A percentile compares a stretch with the other conserved stretches of the same genome.
Evolutionary conservation across 2,329 filamentous ascomycete species (phyloP).

Genomic region (Hortaea werneckii): DNA sequence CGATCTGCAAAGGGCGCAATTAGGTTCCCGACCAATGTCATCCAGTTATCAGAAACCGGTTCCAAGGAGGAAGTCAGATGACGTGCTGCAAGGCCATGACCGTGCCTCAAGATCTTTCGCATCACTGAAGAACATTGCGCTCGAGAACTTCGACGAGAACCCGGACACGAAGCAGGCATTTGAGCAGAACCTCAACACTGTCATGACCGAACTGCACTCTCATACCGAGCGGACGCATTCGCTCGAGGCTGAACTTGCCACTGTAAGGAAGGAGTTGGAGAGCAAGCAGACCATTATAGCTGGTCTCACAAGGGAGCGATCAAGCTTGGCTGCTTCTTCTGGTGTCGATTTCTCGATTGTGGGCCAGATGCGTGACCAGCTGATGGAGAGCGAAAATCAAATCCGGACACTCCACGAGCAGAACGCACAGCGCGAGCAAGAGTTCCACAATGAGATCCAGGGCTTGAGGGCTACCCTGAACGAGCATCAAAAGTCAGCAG

Average conservation of each 20-base stretch:
- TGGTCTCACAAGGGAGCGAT: conserved; percentile 83
- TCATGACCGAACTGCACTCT: conserved; percentile 82
- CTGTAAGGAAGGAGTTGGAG: conserved; percentile 91
- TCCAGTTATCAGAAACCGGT: conserved; percentile 38
- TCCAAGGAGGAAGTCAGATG: conserved; percentile 41
- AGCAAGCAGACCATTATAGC: conserved; percentile 93
- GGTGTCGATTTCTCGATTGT: conserved; percentile 85
- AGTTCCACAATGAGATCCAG: conserved; percentile 62
- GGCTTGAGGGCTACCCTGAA: conserved; percentile 50
- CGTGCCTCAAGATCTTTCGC: conserved; percentile 85
- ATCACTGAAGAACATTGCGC: conserved; percentile 76
- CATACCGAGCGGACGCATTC: conserved; percentile 84
- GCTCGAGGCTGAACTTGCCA: conserved; percentile 72
- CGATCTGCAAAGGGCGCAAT: conserved; percentile 61
- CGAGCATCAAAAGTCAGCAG: conserved; percentile 16
- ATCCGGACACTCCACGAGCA: conserved; percentile 63
- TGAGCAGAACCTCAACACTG: conserved; percentile 79
- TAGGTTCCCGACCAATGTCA: conserved; percentile 12
- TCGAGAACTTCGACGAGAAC: conserved; percentile 71
- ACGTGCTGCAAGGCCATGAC: conserved; percentile 48
- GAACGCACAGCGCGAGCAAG: conserved; percentile 63
- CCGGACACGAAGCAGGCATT: conserved; percentile 86
- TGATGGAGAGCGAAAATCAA: conserved; percentile 73
- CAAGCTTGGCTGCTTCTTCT: conserved; percentile 69
- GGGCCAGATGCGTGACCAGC: conserved; percentile 74